These are phyloP conservation scores for Calonectria honghensis DNA, from an alignment of 2,329 filamentous ascomycete species.

Conservation along the genomic window DNA sequence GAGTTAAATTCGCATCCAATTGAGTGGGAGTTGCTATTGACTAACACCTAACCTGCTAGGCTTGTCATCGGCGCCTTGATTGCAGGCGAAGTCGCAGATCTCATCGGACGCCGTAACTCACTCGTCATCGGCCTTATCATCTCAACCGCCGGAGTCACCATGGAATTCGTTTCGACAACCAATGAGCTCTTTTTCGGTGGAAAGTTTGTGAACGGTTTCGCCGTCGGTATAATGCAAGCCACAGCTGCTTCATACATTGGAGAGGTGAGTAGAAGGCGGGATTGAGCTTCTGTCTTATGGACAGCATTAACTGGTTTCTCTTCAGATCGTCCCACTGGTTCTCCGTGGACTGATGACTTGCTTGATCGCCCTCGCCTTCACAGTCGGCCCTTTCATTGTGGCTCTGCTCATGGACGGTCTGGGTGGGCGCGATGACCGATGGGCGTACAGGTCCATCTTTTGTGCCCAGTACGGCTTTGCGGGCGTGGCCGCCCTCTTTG, in stretches of 20 bases:
- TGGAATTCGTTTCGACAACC: neutral
- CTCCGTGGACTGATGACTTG: constrained; percentile 8
- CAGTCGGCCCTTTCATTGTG: constrained; percentile 56
- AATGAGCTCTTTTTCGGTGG: constrained; percentile 2
- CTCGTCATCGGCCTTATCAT: neutral
- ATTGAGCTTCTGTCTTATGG: neutral
- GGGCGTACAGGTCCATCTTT: constrained; percentile 60
- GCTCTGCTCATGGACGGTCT: constrained; percentile 59
- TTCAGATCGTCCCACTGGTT: neutral
- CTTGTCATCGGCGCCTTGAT: neutral
- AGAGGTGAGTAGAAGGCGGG: neutral
- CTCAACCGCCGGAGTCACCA: neutral
- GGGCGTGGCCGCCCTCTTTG: constrained; percentile 52
- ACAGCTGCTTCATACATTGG: neutral
- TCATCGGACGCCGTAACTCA: neutral
- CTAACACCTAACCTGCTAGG: neutral
- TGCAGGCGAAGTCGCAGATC: neutral
- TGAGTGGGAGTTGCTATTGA: neutral
- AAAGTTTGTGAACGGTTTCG: neutral
- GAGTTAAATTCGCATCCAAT: neutral
- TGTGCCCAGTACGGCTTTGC: constrained; percentile 59
- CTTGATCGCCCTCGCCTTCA: constrained; percentile 54
- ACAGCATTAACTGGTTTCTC: neutral
- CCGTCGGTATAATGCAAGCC: neutral
- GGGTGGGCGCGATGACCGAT: constrained; percentile 52